Evolutionary conservation across 1,284 basidiomycete species (phyloP), one percentile per base, ranked within the genome.

Genomic region (Leccinum pachyderme): DNA sequence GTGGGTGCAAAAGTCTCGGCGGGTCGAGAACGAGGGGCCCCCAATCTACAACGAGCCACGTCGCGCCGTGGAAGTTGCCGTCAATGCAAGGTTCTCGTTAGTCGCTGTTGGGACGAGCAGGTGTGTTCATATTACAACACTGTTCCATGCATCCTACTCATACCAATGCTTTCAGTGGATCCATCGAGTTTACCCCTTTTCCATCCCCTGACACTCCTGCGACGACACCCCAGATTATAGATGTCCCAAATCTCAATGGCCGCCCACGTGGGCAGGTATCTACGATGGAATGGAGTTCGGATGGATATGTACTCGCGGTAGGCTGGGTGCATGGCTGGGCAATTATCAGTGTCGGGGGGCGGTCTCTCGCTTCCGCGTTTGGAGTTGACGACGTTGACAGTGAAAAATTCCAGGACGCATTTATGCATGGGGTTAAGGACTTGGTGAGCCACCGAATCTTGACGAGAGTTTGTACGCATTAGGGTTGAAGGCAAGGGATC

Each of bases 251-350:
- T 57, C 75, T 81, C 39, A 81, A 83, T 60, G 78, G 78, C 54
- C 75, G 75, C 58, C 70, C 81, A 5, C 85, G 85, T 1, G 95
- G 95, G 0, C 71, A 80, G n/a, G 88, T 98, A 2, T 82, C 74
- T 46, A 74, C 83, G 12, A 79, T 98, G 70, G 84, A 93, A 61
- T 98, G 95, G 93, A 95, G 88, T 54, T 91, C 90, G 2, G 97
- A 99, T 72, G 97, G 96, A 1, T 94, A 97, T 72, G 93, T 93
- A 1, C 78, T 99, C n/a, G 95, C 95, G n/a, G 93, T 95, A 1
- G 95, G 93, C 0, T 98, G 93, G 87, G 81, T 86, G 59, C 74
- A 83, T 55, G 95, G 94, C 4, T 97, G 95, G 91, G 91, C 88
- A 0, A 81, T 97, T 4, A 94, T 95, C 78, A 95, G 91, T 67